Percentiles rank a stretch among this genome's conserved stretches.
Conservation (phyloP, 2,329 filamentous ascomycete genomes). For the Knoxdaviesia proteae region DNA sequence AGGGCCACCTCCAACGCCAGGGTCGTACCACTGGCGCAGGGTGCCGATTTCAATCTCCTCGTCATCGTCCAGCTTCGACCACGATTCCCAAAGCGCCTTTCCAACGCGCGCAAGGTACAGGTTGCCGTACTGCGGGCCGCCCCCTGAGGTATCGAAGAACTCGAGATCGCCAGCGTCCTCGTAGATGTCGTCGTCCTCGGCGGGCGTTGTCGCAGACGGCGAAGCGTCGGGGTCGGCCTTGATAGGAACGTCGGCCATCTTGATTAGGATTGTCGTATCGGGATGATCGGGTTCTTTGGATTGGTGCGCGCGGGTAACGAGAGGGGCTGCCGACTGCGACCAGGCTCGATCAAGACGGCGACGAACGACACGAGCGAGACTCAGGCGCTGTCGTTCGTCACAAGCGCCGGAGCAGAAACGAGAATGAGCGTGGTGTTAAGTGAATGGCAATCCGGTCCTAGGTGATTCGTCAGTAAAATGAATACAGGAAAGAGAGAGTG, state of each 20-base stretch:
- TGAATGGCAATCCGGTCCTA: too few species aligned
- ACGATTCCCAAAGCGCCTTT: slow-evolving; percentile 61
- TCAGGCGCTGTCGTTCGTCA: too few species aligned
- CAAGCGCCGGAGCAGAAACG: too few species aligned
- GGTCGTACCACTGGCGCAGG: slow-evolving; percentile 37
- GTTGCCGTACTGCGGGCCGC: slow-evolving; percentile 18
- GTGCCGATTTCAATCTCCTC: slow-evolving; percentile 67
- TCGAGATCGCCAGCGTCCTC: slow-evolving; percentile 35
- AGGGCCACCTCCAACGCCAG: slow-evolving; percentile 12
- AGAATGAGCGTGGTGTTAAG: too few species aligned
- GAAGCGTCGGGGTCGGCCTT: slow-evolving; percentile 28
- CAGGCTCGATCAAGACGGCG: too few species aligned
- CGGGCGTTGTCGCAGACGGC: slow-evolving; percentile 13
- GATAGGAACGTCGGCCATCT: slow-evolving; percentile 11
- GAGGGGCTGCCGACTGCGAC: too few species aligned
- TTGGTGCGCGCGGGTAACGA: too few species aligned
- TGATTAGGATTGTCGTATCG: neutral
- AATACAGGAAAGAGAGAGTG: too few species aligned
- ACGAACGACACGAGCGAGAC: too few species aligned
- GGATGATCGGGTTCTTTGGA: too few species aligned
- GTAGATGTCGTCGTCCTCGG: slow-evolving; percentile 49
- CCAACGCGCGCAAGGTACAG: slow-evolving; percentile 62
- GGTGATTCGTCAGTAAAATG: too few species aligned
- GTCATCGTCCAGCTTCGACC: slow-evolving; percentile 54
- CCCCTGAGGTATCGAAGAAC: slow-evolving; percentile 25